These are phyloP conservation scores for Isoetes taiwanensis DNA, from an alignment of 75 land plant genomes.

Conservation along the genomic window DNA sequence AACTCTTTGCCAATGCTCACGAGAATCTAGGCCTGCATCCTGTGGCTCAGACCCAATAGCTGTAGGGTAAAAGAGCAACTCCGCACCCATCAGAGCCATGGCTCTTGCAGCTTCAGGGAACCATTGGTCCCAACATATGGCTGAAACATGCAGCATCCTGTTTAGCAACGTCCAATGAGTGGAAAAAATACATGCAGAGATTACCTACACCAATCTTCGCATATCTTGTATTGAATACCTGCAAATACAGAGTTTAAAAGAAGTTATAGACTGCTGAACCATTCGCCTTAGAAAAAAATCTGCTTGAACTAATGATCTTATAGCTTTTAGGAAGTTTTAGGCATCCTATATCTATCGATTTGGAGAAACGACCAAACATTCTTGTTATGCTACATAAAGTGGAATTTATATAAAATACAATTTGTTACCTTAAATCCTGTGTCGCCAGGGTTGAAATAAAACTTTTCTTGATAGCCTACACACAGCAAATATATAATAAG, in stretches of 20 bases:
- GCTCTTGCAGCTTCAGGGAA: conserved; percentile 69
- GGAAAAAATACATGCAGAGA: conserved; percentile 6
- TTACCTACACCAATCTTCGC: conserved; percentile 93
- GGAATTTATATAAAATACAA: neutral
- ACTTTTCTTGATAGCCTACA: conserved; percentile 92
- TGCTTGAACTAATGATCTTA: too few species aligned
- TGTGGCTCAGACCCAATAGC: conserved; percentile 94
- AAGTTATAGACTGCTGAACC: neutral
- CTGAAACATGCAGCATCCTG: conserved; percentile 14
- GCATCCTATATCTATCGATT: too few species aligned
- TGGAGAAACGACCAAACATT: too few species aligned
- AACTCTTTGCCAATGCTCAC: conserved; percentile 85
- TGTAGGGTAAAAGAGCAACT: conserved; percentile 83
- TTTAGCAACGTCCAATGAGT: neutral
- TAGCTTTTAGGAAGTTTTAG: too few species aligned
- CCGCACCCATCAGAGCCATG: conserved; percentile 86
- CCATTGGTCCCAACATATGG: conserved; percentile 93
- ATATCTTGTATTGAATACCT: conserved; percentile 83
- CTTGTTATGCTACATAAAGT: too few species aligned
- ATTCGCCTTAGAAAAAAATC: neutral
- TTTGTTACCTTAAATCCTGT: conserved; percentile 80
- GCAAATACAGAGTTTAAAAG: conserved; percentile 2
- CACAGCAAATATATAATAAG: neutral
- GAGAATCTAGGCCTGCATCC: conserved; percentile 66
- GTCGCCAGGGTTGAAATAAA: conserved; percentile 95